Percentiles rank a stretch among this genome's conserved stretches.
These are phyloP conservation scores for Diaporthe ilicicola DNA, from an alignment of 2,329 filamentous ascomycete species.

Conservation along the genomic window DNA sequence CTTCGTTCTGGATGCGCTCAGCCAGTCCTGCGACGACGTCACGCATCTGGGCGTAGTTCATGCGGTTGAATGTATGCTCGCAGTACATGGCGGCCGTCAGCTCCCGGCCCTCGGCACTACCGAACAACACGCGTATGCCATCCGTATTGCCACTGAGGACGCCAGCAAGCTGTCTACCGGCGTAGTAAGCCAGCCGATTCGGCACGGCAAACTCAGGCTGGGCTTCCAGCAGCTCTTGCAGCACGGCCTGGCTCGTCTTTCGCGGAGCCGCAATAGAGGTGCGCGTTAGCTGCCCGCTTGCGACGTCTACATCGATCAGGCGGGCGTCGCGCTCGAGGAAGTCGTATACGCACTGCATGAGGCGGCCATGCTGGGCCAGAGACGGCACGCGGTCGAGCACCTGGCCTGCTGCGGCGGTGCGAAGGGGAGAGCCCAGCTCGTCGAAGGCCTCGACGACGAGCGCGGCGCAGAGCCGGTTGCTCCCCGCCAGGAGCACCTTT, in stretches of 20 bases:
- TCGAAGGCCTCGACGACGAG: conserved; percentile 47
- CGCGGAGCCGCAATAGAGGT: conserved; percentile 38
- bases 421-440: conserved; percentile 40
- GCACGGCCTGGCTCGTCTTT: conserved; percentile 37
- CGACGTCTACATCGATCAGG: conserved; percentile 39
- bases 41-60: neutral
- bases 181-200: conserved; percentile 33
- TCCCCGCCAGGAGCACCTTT: conserved; percentile 38
- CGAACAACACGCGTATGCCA: conserved; percentile 35
- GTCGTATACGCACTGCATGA: conserved; percentile 44
- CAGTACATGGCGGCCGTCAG: neutral
- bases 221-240: conserved; percentile 39
- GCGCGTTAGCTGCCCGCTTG: conserved; percentile 34
- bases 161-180: conserved; percentile 31
- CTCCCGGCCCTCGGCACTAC: conserved; percentile 7
- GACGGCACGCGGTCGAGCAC: conserved; percentile 38
- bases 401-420: conserved; percentile 38
- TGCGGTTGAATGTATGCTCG: neutral
- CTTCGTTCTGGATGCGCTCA: neutral
- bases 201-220: conserved; percentile 41
- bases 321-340: conserved; percentile 44
- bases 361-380: conserved; percentile 39
- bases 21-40: neutral
- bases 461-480: conserved; percentile 36
- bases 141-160: conserved; percentile 32